These are phyloP conservation scores for Rusavskia elegans DNA, from an alignment of 495 filamentous ascomycete species.

Conservation along the genomic window DNA sequence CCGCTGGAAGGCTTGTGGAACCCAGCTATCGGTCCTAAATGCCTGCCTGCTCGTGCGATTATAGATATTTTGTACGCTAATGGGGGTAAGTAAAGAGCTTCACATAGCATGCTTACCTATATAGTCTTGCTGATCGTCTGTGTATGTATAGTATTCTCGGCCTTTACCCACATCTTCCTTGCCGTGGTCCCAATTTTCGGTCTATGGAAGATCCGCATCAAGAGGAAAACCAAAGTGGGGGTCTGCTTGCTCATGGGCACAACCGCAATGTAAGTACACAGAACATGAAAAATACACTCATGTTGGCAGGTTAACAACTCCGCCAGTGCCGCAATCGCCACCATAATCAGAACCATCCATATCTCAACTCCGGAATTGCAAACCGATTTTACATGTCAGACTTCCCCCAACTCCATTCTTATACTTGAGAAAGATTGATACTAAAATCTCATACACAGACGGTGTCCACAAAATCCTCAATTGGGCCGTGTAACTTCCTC, in stretches of 20 bases:
- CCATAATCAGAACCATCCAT: not conserved
- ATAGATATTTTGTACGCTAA: not conserved
- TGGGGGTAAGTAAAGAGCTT: not conserved
- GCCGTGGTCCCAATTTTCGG: not conserved
- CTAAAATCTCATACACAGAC: not conserved
- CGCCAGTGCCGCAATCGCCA: not conserved
- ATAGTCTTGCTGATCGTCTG: not conserved
- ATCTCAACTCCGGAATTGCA: not conserved
- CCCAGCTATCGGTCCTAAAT: not conserved
- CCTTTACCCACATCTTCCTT: not conserved
- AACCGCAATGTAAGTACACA: not conserved
- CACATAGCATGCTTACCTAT: not conserved
- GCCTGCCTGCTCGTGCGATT: not conserved
- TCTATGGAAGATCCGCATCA: not conserved
- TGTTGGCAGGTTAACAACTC: too few relatives aligned
- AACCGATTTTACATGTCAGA: not conserved
- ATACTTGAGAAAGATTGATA: too few relatives aligned
- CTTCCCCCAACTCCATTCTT: not conserved
- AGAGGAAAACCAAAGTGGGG: not conserved
- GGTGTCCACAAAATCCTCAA: not conserved
- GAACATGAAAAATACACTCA: too few relatives aligned
- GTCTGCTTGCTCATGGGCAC: not conserved
- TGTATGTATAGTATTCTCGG: not conserved
- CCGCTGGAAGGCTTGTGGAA: not conserved
- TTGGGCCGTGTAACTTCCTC: not conserved